Base-by-base conservation (phyloP, 345 rosid genomes). In the Nasturtium officinale region DNA sequence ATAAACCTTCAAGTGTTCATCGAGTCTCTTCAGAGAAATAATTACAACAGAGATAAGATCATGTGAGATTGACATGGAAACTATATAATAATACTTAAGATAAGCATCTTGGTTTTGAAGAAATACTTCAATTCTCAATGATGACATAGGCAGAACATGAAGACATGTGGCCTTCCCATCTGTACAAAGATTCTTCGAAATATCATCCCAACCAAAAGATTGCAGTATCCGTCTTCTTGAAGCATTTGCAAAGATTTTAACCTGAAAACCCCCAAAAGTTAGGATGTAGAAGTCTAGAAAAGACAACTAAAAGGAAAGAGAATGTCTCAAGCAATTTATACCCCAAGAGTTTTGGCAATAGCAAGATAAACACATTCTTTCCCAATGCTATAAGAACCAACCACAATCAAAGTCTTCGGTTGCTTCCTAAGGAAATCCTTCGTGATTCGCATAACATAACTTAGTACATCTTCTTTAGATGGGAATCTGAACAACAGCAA, bases 371-470 rank as follows among this genome's bases (percentile, higher is more conserved):
- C 97, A 69, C 86, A 76, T 79, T 90, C 92, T 82, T 90, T 88
- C 1, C 97, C 92, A 25, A 87, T 88, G 81, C 89, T 90, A 73
- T 90, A 90, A n/a, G 97, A 89, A 50, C 94, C 94, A 15, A 85
- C 92, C 48, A 87, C 83, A 73, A 88, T 74, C 57, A 90, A 87
- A 17, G 97, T 87, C 82, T 75, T 83, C 2, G 90, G 92, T 50
- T 86, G 94, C 79, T 48, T 85, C 77, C 80, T 81, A 28, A 90
- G 85, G 67, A 69, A 79, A 38, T 78, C 82, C 46, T 80, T 85
- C 3, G 97, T 66, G 70, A 85, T 64, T 77, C 80, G 69, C 52
- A 88, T 85, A 26, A 87, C 89, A 71, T 81, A 84, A 67, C 66
- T 81, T 40, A 88, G 71, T 8, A 87, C 97, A 69, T 85, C 88